These are phyloP conservation scores for Yarrowia sp. DNA, from an alignment of 805 yeast genomes.

Conservation along the genomic window DNA sequence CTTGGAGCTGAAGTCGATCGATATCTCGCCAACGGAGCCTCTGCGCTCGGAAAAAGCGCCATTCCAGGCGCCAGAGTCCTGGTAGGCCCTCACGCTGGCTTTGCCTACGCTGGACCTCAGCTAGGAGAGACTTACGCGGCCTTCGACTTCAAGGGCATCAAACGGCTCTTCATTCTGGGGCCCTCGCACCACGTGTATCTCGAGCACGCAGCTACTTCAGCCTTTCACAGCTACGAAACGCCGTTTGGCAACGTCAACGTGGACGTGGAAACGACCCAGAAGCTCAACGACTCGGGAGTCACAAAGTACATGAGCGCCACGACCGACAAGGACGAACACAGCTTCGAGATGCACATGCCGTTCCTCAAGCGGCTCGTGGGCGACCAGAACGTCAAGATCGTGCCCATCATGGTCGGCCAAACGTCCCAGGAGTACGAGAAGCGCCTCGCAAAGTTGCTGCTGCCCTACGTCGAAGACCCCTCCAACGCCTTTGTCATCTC, in stretches of 20 bases:
- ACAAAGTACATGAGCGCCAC: slow-evolving; percentile 57
- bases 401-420: slow-evolving; percentile 80
- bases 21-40: slow-evolving; percentile 42
- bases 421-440: slow-evolving; percentile 48
- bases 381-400: slow-evolving; percentile 40
- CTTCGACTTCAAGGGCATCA: slow-evolving; percentile 57
- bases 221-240: slow-evolving; percentile 61
- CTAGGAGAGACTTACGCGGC: slow-evolving; percentile 74
- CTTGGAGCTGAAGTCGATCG: slow-evolving; percentile 53
- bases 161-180: slow-evolving; percentile 76
- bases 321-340: slow-evolving; percentile 82
- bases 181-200: slow-evolving; percentile 92
- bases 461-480: slow-evolving; percentile 53
- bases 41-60: slow-evolving; percentile 33
- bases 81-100: slow-evolving; percentile 87
- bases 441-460: slow-evolving; percentile 49
- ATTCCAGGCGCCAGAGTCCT: slow-evolving; percentile 49
- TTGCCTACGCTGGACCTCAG: slow-evolving; percentile 71
- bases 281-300: slow-evolving; percentile 40
- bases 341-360: slow-evolving; percentile 93
- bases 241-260: slow-evolving; percentile 78
- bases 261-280: slow-evolving; percentile 47
- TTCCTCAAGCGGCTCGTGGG: slow-evolving; percentile 48
- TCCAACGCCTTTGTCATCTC: slow-evolving; percentile 72
- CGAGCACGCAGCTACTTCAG: slow-evolving; percentile 55